phyloP scores from a whole-genome alignment of 495 filamentous ascomycete species.

The Xylaria sp. region DNA sequence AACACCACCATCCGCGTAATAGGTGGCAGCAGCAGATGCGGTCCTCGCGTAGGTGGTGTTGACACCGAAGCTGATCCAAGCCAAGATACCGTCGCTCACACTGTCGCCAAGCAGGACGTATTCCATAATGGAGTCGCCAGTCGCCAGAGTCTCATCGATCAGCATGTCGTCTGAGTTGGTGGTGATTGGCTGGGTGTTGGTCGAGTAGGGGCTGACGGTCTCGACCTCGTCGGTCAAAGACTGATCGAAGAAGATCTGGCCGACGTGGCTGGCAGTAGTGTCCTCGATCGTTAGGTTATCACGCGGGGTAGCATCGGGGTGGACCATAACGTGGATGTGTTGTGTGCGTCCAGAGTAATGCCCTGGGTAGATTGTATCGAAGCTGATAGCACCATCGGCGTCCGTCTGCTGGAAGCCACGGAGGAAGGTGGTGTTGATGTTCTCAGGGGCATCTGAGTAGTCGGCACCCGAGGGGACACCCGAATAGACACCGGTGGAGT shows the following conservation, averaged over 20 bases:
- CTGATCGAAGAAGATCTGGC: conserved; percentile 70
- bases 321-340: conserved; percentile 56
- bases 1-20: conserved; percentile 2
- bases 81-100: conserved; percentile 61
- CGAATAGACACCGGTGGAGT: conserved; percentile 60
- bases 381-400: conserved; percentile 55
- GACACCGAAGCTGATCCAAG: conserved; percentile 64
- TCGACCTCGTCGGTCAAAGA: conserved; percentile 54
- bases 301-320: conserved; percentile 50
- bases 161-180: conserved; percentile 62
- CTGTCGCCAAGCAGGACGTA: conserved; percentile 62
- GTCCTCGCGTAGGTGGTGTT: conserved; percentile 39
- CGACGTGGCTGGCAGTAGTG: conserved; percentile 61
- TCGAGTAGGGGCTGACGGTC: conserved; percentile 58
- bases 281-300: conserved; percentile 58
- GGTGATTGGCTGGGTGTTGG: conserved; percentile 58
- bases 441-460: conserved; percentile 44
- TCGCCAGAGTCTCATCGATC: conserved; percentile 53
- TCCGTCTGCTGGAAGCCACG: conserved; percentile 59
- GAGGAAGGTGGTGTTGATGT: conserved; percentile 58
- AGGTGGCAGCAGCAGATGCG: background rate
- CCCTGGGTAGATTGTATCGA: conserved; percentile 62
- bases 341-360: conserved; percentile 58
- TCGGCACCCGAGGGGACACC: conserved; percentile 61
- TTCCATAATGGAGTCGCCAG: conserved; percentile 64